phyloP scores from a whole-genome alignment of 495 filamentous ascomycete species.

The Monascus purpureus region DNA sequence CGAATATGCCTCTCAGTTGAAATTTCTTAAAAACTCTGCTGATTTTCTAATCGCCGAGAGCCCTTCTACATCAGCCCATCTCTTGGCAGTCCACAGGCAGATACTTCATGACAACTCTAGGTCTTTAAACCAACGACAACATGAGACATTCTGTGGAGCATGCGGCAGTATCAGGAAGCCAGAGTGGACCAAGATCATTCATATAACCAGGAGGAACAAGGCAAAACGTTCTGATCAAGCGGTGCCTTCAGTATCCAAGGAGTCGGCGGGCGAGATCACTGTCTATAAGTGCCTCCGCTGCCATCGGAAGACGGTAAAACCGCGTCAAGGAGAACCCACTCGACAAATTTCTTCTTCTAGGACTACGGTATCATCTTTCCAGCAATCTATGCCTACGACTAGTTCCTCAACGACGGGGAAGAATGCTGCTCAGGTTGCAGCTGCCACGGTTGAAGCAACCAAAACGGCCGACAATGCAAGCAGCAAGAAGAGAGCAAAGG shows the following conservation, averaged over 20 bases:
- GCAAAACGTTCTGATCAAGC: slow-evolving; percentile 2
- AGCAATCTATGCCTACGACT: background rate
- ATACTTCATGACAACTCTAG: slow-evolving; percentile 26
- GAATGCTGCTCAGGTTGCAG: background rate
- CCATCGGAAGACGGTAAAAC: slow-evolving; percentile 18
- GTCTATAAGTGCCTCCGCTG: slow-evolving; percentile 29
- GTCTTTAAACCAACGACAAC: slow-evolving; percentile 22
- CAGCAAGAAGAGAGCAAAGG: slow-evolving; percentile 47
- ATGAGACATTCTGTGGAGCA: slow-evolving; percentile 31
- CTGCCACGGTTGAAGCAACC: slow-evolving; percentile 2
- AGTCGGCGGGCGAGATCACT: slow-evolving; percentile 12
- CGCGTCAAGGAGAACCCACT: slow-evolving; percentile 4
- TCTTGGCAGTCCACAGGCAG: slow-evolving; percentile 28
- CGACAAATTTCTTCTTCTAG: slow-evolving; percentile 3
- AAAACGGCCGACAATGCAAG: slow-evolving; percentile 31
- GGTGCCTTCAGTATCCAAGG: slow-evolving; percentile 4
- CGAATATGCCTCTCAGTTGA: slow-evolving; percentile 19
- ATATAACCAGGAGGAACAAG: slow-evolving; percentile 14
- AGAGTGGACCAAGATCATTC: slow-evolving; percentile 24
- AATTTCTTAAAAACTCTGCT: slow-evolving; percentile 33
- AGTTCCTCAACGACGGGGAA: background rate
- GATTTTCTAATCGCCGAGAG: slow-evolving; percentile 22
- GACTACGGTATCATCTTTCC: background rate
- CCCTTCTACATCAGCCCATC: slow-evolving; percentile 35
- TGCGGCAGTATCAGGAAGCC: slow-evolving; percentile 36